Base-by-base conservation (phyloP, 176 grass and related monocot species). In the Oryza australiensis region DNA sequence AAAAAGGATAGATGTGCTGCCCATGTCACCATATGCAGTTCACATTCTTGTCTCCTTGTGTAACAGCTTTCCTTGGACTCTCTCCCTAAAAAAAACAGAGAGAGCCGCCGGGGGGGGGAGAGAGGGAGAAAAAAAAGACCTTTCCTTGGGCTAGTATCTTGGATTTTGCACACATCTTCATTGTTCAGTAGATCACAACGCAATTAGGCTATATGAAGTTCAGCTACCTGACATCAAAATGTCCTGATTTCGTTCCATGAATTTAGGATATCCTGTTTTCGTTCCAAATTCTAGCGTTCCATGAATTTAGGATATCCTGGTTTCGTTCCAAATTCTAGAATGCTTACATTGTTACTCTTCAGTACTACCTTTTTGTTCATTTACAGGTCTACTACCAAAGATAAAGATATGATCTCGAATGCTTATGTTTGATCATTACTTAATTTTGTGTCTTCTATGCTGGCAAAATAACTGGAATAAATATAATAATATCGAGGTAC, bases 41-140 rank as follows among this genome's bases (percentile, higher is more conserved):
- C 49, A 15, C 67, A 15, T 45, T 72, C 1, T 63, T 32, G 79
- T 72, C 79, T 9, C 26, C 53, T 30, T 82, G 79, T 27, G 51
- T 43, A 82, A 70, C 78, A 5, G 15, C 33, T 28, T 12, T 0
- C 10, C 69, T 28, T 41, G 32, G 66, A 70, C 32, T 59, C 51
- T 22, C 20, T n/a, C 16, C 22, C 49, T 12, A 49, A 18, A 49
- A 49, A 16, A 43, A 12, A 33, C 33, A 37, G 34, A 37, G 35
- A 1, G 35, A 37, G 11, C n/a, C n/a, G n/a, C n/a, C n/a, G n/a
- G n/a, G n/a, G n/a, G n/a, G n/a, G n/a, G n/a, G n/a, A 4, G 43
- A 14, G 43, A 11, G 42, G 3, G 15, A 18, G 14, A 49, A 3
- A 51, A 1, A 51, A 53, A 53, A 45, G 2, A 12, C 3, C n/a